A percentile compares a stretch with the other conserved stretches of the same genome.
Conservation (phyloP, 495 filamentous ascomycete genomes). For the Thermochaetoides thermophila region DNA sequence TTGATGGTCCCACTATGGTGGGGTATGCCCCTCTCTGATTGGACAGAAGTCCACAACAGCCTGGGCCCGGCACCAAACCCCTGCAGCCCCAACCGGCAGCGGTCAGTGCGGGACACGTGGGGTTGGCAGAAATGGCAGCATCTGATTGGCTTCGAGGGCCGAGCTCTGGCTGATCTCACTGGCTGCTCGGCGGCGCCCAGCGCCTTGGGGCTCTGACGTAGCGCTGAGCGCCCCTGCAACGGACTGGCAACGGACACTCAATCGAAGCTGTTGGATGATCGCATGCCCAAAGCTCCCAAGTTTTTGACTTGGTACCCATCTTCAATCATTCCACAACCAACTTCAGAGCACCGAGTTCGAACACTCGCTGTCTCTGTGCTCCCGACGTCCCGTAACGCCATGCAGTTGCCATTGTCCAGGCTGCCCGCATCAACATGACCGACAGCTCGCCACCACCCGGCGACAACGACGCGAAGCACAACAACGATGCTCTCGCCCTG, state of each 20-base stretch:
- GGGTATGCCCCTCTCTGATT: too few relatives aligned
- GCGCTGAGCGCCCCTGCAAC: too few relatives aligned
- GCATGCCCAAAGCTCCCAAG: constrained; percentile 5
- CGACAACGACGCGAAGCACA: constrained; percentile 14
- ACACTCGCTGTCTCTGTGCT: not conserved
- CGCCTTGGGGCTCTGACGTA: constrained; percentile 13
- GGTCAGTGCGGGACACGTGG: too few relatives aligned
- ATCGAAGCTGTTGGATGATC: constrained; percentile 1
- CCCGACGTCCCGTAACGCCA: constrained; percentile 7
- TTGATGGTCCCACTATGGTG: too few relatives aligned
- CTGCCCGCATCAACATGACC: constrained; percentile 27
- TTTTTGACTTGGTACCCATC: constrained; percentile 1
- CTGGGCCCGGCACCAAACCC: too few relatives aligned
- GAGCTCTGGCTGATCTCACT: not conserved
- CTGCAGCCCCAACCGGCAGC: too few relatives aligned
- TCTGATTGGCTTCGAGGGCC: constrained; percentile 14
- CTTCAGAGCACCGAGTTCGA: not conserved
- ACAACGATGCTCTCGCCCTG: not conserved
- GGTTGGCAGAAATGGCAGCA: too few relatives aligned
- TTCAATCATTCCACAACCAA: too few relatives aligned
- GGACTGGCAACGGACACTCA: too few relatives aligned
- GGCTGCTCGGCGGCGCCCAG: constrained; percentile 1
- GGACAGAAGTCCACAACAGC: too few relatives aligned
- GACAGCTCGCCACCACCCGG: constrained; percentile 27
- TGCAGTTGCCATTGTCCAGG: constrained; percentile 13